Conservation (phyloP, 345 rosid genomes). For the Camelina laxa region DNA sequence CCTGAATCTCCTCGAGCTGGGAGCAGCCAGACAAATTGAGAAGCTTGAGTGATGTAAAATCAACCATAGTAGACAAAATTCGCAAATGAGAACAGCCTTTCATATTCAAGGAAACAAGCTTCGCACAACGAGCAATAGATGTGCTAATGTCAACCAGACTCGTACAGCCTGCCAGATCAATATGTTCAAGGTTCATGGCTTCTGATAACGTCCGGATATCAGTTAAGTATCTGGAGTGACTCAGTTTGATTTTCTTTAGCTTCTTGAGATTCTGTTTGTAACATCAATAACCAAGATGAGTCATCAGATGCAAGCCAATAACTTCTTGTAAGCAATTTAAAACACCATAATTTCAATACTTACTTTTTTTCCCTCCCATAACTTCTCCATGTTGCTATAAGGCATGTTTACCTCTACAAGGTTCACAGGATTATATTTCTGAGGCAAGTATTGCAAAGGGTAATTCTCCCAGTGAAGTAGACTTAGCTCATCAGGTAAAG, state of each 20-base stretch:
- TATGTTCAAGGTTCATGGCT: conserved; percentile 28
- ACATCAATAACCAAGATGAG: not conserved
- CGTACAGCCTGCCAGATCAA: conserved; percentile 40
- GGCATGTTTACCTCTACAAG: conserved; percentile 40
- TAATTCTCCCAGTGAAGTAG: conserved; percentile 40
- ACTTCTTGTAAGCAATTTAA: not conserved
- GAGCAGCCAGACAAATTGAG: conserved; percentile 33
- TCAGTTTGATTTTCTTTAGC: conserved; percentile 13
- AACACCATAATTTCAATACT: not conserved
- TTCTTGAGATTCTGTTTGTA: conserved; percentile 31
- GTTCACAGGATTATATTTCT: conserved; percentile 2
- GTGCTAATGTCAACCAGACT: conserved; percentile 33
- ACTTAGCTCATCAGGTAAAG: conserved; percentile 35
- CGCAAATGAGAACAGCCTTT: conserved; percentile 24
- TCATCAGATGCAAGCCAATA: conserved; percentile 4
- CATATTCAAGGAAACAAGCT: conserved; percentile 39
- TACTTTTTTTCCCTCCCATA: conserved; percentile 40
- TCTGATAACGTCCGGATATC: conserved; percentile 15
- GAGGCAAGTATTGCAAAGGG: conserved; percentile 32
- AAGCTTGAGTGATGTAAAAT: conserved; percentile 22
- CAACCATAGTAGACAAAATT: not conserved
- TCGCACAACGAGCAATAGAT: conserved; percentile 14
- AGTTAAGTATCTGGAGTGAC: conserved; percentile 6
- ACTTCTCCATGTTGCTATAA: conserved; percentile 27
- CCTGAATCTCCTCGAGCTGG: conserved; percentile 18